A percentile compares a stretch with the other conserved stretches of the same genome.
phyloP scores from a whole-genome alignment of 2,329 filamentous ascomycete genomes.

The Huntiella bhutanensis region DNA sequence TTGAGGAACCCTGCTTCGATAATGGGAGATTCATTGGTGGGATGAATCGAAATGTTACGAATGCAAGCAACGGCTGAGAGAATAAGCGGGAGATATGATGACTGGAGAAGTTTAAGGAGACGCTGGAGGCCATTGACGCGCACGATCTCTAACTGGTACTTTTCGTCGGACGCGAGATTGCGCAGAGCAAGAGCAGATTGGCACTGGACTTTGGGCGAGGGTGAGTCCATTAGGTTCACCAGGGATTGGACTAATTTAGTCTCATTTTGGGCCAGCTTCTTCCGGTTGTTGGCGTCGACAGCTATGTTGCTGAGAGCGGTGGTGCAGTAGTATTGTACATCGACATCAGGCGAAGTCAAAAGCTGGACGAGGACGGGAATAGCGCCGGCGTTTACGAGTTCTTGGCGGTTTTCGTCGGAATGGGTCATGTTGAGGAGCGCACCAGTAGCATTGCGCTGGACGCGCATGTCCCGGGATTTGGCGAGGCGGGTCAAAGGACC shows the following conservation, averaged over 20 bases:
- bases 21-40: slow-evolving; percentile 91
- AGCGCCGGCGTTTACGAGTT: slow-evolving; percentile 92
- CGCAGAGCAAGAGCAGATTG: slow-evolving; percentile 86
- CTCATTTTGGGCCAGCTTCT: slow-evolving; percentile 79
- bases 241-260: slow-evolving; percentile 81
- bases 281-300: slow-evolving; percentile 77
- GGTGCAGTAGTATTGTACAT: slow-evolving; percentile 98
- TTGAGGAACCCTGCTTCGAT: slow-evolving; percentile 94
- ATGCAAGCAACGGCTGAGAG: slow-evolving; percentile 95
- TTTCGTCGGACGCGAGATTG: slow-evolving; percentile 93
- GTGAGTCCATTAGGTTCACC: slow-evolving; percentile 92
- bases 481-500: slow-evolving; percentile 79
- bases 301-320: slow-evolving; percentile 97
- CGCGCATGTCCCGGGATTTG: slow-evolving; percentile 96
- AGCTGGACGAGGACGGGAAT: slow-evolving; percentile 94
- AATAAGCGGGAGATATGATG: slow-evolving; percentile 86
- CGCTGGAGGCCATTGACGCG: slow-evolving; percentile 69
- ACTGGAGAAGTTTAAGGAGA: slow-evolving; percentile 76
- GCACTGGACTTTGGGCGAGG: slow-evolving; percentile 92
- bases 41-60: slow-evolving; percentile 96
- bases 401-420: slow-evolving; percentile 93
- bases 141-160: slow-evolving; percentile 96
- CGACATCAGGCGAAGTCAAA: slow-evolving; percentile 78
- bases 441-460: slow-evolving; percentile 92
- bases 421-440: slow-evolving; percentile 98